Percentiles rank a stretch among this genome's conserved stretches.
phyloP scores from a whole-genome alignment of 352 stramenopile genomes.

The Phytophthora sp. region DNA sequence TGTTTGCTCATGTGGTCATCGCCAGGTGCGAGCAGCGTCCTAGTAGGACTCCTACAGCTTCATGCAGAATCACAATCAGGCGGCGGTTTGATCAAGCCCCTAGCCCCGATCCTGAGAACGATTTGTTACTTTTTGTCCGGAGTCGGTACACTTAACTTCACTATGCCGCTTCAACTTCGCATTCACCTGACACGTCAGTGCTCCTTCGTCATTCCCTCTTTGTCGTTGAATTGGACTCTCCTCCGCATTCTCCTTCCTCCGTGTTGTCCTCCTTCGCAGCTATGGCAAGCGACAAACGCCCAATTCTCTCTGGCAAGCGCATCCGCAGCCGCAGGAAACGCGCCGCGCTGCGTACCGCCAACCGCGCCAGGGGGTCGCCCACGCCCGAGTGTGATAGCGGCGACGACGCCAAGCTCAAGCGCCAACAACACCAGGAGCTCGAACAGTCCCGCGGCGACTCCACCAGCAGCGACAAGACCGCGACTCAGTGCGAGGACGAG shows the following conservation, averaged over 20 bases:
- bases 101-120: slow-evolving; percentile 26
- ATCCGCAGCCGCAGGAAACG: slow-evolving; percentile 66
- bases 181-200: slow-evolving; percentile 31
- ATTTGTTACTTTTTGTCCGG: slow-evolving; percentile 22
- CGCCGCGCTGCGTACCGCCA: slow-evolving; percentile 42
- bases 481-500: slow-evolving; percentile 42
- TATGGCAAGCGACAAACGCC: slow-evolving; percentile 72
- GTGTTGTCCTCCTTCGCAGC: not conserved
- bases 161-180: slow-evolving; percentile 42
- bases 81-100: slow-evolving; percentile 9
- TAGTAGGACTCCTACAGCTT: not conserved
- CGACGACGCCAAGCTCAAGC: slow-evolving; percentile 26
- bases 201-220: slow-evolving; percentile 32
- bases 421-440: slow-evolving; percentile 5
- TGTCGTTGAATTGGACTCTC: slow-evolving; percentile 9
- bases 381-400: slow-evolving; percentile 46
- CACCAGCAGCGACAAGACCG: slow-evolving; percentile 21
- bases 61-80: slow-evolving; percentile 9
- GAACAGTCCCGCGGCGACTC: slow-evolving; percentile 5
- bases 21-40: not conserved
- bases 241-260: not conserved
- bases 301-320: slow-evolving; percentile 69
- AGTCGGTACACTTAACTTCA: slow-evolving; percentile 37
- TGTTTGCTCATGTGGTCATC: not conserved
- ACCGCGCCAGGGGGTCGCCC: slow-evolving; percentile 13